Base-by-base conservation (phyloP, 2,329 filamentous ascomycete genomes). In the Aspergillus sp. region DNA sequence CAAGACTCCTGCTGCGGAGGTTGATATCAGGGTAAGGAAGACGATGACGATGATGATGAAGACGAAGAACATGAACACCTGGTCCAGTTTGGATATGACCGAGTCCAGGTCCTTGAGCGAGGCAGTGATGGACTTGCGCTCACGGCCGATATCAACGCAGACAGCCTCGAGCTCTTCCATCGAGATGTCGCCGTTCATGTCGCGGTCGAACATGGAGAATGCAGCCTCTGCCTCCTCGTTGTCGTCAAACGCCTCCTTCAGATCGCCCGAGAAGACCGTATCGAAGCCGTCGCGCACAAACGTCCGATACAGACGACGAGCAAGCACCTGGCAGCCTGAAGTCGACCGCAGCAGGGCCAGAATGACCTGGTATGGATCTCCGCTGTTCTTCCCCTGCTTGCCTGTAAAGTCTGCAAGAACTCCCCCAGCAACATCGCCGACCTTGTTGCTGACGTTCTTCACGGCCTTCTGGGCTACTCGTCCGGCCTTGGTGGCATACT, bases 91-190 rank as follows among this genome's bases (percentile, higher is more conserved):
- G 62, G 87, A 84, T 46, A 97, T 92, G 15, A 98, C 93, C 0
- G 91, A 96, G 74, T 98, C 93, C 12, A 98, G 80, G 76, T 98
- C 93, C 75, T 97, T 97, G 58, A 98, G 80, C 0, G 93, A 96
- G 1, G 93, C 93, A 0, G 92, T 93, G 65, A 98, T 97, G 7
- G 92, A 91, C 74, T 97, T 98, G 70, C 93, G 90, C 77, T 98
- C 93, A 15, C 93, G 86, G 37, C 93, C 92, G 63, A 97, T 95
- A 70, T 98, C 93, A 51, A 96, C 93, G 75, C 91, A 96, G 23
- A 96, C 92, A 21, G 90, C 86, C 73, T 97, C 93, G 21, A 98
- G 84, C 72, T 97, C 93, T 68, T 96, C 91, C 85, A 96, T 92
- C 0, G 90, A 96, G 50, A 97, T 96, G 68, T 98, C 93, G 4